Base-by-base conservation (phyloP, 352 stramenopile genomes). In the Globisporangium ultimum region DNA sequence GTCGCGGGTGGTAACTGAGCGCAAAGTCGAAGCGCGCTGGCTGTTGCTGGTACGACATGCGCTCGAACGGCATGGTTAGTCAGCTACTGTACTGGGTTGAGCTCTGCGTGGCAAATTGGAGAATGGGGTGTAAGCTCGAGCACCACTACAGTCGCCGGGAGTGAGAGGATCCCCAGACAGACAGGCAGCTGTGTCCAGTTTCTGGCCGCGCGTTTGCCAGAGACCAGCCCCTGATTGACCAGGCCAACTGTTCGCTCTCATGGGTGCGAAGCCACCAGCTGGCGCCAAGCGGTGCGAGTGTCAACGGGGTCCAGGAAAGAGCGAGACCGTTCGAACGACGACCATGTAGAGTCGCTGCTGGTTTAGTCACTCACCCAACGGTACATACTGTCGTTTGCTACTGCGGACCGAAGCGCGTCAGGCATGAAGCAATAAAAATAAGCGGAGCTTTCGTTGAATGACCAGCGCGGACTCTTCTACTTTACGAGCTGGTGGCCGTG, bases 1-100 rank as follows among this genome's bases (percentile, higher is more conserved):
- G 38, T 17, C 38, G 38, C 3, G 38, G 38, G 14, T 43, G 38
- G 38, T 43, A 43, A 8, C 38, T 43, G 3, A 11, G 38, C 10
- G 11, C 38, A 3, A 43, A 13, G 10, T 43, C 38, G 38, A 17
- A 43, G 11, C 55, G 63, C 53, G 71, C 52, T 12, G 9, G 46
- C 46, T 51, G 18, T 6, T 22, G 22, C 46, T n/a, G 13, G 46
- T 13, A 51, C 10, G 22, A 21, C 18, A 32, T 2, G 3, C 46
- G 18, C 18, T 51, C 13, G 46, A 51, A 51, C 18, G 46, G 13
- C 46, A 51, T 51, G 46, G 10, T 51, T 51, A 21, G 13, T 17
- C 22, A 51, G 12, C 9, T 17, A 21, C 18, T 17, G 18, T 2
- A 9, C 13, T 2, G 18, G 3, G 1, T 51, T 13, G 46, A 51